Percentiles rank a stretch among this genome's conserved stretches.
phyloP scores from a whole-genome alignment of 768 basidiomycete species.

The Leucosporidium scottii region DNA sequence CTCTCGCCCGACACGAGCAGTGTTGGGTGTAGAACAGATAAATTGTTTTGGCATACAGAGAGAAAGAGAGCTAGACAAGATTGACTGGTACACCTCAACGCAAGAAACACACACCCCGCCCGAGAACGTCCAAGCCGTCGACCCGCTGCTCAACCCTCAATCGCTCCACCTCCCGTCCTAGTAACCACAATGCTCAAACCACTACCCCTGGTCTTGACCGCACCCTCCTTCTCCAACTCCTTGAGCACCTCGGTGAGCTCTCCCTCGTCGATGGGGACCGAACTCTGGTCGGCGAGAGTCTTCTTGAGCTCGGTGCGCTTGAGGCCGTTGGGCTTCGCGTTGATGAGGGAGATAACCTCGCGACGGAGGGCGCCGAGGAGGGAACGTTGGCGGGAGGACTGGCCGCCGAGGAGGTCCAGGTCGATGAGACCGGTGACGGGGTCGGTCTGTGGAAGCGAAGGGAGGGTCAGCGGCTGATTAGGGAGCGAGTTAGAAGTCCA shows the following conservation, averaged over 20 bases:
- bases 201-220: constrained; percentile 78
- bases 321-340: constrained; percentile 53
- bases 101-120: too few species aligned
- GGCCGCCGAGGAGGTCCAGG: constrained; percentile 89
- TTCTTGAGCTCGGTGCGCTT: constrained; percentile 78
- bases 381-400: constrained; percentile 75
- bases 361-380: constrained; percentile 82
- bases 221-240: constrained; percentile 73
- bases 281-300: constrained; percentile 73
- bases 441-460: constrained; percentile 9
- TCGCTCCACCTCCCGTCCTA: constrained; percentile 21
- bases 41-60: too few species aligned
- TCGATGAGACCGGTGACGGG: constrained; percentile 54
- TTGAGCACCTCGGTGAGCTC: constrained; percentile 59
- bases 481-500: not conserved
- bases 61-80: too few species aligned
- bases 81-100: too few species aligned
- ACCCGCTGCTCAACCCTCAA: constrained; percentile 15
- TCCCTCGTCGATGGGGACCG: constrained; percentile 63
- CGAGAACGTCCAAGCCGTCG: too few species aligned
- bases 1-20: too few species aligned
- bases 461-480: not conserved
- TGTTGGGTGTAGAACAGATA: too few species aligned
- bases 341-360: constrained; percentile 54
- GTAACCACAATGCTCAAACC: constrained; percentile 71